Evolutionary conservation across 1,284 basidiomycete genomes (phyloP).

Genomic region (Blastosporella zonata): DNA sequence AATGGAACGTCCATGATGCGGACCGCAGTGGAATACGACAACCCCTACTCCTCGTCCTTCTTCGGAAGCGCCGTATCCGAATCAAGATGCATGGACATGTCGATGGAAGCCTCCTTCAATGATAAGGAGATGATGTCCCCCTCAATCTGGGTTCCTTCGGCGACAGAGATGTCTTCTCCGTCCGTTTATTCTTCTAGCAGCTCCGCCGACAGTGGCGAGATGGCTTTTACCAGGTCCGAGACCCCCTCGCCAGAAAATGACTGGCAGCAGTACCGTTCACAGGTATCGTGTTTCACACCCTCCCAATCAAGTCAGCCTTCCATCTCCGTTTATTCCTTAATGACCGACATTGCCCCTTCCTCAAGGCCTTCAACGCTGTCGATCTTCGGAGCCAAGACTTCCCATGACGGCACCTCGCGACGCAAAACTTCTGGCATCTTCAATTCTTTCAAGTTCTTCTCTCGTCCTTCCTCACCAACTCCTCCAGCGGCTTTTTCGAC

Average conservation of each 20-base stretch:
- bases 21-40: slow-evolving; percentile 66
- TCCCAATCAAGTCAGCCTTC: slow-evolving; percentile 42
- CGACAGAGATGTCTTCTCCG: slow-evolving; percentile 37
- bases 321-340: slow-evolving; percentile 35
- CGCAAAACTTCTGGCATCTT: slow-evolving; percentile 34
- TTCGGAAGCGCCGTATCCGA: slow-evolving; percentile 42
- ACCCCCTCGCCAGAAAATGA: slow-evolving; percentile 39
- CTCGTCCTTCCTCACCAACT: slow-evolving; percentile 39
- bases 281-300: slow-evolving; percentile 31
- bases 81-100: slow-evolving; percentile 39
- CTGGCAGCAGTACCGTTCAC: slow-evolving; percentile 31
- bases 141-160: slow-evolving; percentile 35
- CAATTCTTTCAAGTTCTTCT: slow-evolving; percentile 44
- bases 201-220: slow-evolving; percentile 28
- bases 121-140: slow-evolving; percentile 48
- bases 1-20: slow-evolving; percentile 63
- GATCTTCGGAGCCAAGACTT: slow-evolving; percentile 25
- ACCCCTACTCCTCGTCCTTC: slow-evolving; percentile 52
- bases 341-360: slow-evolving; percentile 38
- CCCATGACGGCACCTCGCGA: slow-evolving; percentile 24
- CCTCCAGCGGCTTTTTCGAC: slow-evolving; percentile 31
- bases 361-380: slow-evolving; percentile 31
- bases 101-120: slow-evolving; percentile 34
- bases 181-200: slow-evolving; percentile 35
- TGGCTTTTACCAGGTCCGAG: slow-evolving; percentile 34